phyloP scores from a whole-genome alignment of 2,329 filamentous ascomycete genomes.

The Cylindrodendrum hubeiense region DNA sequence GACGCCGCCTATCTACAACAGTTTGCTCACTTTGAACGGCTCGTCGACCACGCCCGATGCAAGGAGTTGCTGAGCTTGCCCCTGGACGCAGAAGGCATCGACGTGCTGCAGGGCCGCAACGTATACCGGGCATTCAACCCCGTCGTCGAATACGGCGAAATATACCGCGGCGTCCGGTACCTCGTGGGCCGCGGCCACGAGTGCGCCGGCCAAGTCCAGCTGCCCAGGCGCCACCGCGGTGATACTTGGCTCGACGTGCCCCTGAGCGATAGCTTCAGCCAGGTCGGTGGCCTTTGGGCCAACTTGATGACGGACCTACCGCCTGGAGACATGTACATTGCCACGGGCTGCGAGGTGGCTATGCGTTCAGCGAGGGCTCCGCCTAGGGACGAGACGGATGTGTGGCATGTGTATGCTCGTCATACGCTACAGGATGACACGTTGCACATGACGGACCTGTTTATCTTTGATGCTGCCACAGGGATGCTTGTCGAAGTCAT shows the following conservation, averaged over 20 bases:
- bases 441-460: background rate
- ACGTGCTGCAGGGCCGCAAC: constrained; percentile 4
- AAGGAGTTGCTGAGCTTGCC: background rate
- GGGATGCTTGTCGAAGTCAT: background rate
- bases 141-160: background rate
- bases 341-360: background rate
- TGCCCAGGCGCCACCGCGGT: background rate
- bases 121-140: constrained; percentile 6
- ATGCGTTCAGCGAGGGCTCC: constrained; percentile 7
- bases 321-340: constrained; percentile 2
- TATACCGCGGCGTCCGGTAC: background rate
- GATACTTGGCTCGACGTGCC: constrained; percentile 9
- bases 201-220: background rate
- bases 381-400: no score
- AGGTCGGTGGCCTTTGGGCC: constrained; percentile 9
- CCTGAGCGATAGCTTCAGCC: constrained; percentile 3
- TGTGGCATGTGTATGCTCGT: constrained; percentile 2
- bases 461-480: constrained; percentile 11
- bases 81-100: background rate
- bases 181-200: background rate
- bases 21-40: background rate
- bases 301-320: constrained; percentile 11
- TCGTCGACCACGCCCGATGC: background rate
- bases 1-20: background rate
- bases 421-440: background rate